Evolutionary conservation across 2,329 filamentous ascomycete genomes (phyloP).

Genomic region (Beauveria brongniartii): DNA sequence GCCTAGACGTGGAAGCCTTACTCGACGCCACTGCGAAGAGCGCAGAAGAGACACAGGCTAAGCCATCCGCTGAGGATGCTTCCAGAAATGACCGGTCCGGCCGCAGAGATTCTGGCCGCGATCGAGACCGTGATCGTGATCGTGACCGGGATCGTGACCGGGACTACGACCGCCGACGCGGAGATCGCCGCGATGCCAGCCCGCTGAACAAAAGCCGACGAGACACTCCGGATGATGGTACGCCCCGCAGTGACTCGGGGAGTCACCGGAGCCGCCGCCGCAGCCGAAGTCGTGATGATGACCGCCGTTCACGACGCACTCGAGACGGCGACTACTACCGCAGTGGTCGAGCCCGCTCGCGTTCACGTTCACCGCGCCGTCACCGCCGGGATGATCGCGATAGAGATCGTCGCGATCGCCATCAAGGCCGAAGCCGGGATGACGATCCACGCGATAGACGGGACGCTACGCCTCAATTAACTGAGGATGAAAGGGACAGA

Average conservation of each 20-base stretch:
- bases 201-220: constrained; percentile 34
- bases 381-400: constrained; percentile 47
- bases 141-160: constrained; percentile 45
- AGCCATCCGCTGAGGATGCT: constrained; percentile 43
- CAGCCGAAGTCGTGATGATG: constrained; percentile 71
- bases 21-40: constrained; percentile 75
- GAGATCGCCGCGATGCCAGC: constrained; percentile 50
- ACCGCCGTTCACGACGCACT: constrained; percentile 64
- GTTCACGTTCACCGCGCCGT: constrained; percentile 60
- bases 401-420: constrained; percentile 40
- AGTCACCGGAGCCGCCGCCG: constrained; percentile 76
- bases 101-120: constrained; percentile 46
- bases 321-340: constrained; percentile 67
- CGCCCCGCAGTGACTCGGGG: constrained; percentile 66
- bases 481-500: constrained; percentile 92
- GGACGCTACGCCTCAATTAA: constrained; percentile 62
- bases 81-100: constrained; percentile 32
- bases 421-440: constrained; percentile 47
- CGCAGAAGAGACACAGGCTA: constrained; percentile 39
- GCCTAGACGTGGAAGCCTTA: constrained; percentile 75
- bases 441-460: constrained; percentile 37
- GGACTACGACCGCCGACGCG: constrained; percentile 40
- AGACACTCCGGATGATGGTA: constrained; percentile 51
- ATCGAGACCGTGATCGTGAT: constrained; percentile 51
- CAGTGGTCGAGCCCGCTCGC: constrained; percentile 45